Evolutionary conservation across 75 land plant genomes (phyloP).

Genomic region (Isoetes taiwanensis): DNA sequence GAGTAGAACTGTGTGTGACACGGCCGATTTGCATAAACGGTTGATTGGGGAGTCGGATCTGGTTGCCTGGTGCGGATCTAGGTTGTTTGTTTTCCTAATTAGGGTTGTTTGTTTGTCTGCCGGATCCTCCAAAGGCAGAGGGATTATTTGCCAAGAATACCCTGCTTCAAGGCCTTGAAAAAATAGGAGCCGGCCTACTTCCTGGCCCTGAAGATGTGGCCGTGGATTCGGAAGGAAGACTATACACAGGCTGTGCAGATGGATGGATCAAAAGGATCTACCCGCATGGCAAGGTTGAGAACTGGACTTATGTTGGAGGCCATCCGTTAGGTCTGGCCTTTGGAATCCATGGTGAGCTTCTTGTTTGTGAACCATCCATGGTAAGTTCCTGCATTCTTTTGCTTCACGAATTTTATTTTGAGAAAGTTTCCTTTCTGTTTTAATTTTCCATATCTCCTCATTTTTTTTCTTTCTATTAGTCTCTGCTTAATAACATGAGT

Average conservation of each 20-base stretch:
- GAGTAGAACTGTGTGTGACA: too few relatives aligned
- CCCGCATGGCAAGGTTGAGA: slow-evolving; percentile 23
- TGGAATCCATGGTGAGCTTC: slow-evolving; percentile 22
- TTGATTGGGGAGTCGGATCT: too few relatives aligned
- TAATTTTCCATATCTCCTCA: not conserved
- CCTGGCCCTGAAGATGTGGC: slow-evolving; percentile 58
- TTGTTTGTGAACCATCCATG: slow-evolving; percentile 46
- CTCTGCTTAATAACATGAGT: too few relatives aligned
- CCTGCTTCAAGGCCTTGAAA: slow-evolving; percentile 4
- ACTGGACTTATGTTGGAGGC: slow-evolving; percentile 45
- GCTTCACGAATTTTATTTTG: not conserved
- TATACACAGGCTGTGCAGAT: slow-evolving; percentile 54
- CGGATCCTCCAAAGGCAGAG: not conserved
- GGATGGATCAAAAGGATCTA: slow-evolving; percentile 63
- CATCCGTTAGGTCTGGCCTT: slow-evolving; percentile 62
- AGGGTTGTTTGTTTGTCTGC: not conserved
- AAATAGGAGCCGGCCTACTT: slow-evolving; percentile 36
- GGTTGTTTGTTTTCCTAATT: too few relatives aligned
- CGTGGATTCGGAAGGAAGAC: slow-evolving; percentile 24
- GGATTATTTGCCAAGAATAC: slow-evolving; percentile 12
- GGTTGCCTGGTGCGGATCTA: too few relatives aligned
- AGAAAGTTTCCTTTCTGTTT: not conserved
- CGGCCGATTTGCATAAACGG: too few relatives aligned
- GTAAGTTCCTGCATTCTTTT: not conserved
- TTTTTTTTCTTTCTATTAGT: not conserved